Base-by-base conservation (phyloP, 2,329 filamentous ascomycete species). In the Ambrosiella beaveri region DNA sequence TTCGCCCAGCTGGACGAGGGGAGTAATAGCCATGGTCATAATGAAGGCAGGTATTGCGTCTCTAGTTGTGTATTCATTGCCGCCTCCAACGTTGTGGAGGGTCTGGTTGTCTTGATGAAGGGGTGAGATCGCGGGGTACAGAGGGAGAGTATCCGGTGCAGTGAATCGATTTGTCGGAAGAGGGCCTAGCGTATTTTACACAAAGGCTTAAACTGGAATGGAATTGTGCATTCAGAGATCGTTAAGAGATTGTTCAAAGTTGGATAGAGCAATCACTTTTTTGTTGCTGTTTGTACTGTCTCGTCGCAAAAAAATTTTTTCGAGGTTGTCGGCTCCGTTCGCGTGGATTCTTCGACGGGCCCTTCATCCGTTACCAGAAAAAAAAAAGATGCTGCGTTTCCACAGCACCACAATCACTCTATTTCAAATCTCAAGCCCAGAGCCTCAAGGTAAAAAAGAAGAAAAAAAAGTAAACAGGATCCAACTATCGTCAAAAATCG, bases 1-100 rank as follows among this genome's bases (percentile, higher is more conserved):
- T 41, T 60, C 58, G 58, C 58, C 58, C 58, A 60, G 35, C 36
- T 38, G 37, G 40, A 51, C 47, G 50, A 60, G 51, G n/a, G 58
- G 55, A 5, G 52, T 47, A 60, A 55, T 19, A 15, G 55, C 19
- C 58, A 60, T 60, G 54, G 54, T 49, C 55, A 53, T 41, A 54
- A 50, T 38, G 49, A 37, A 41, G 37, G 12, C 37, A 11, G 17
- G 53, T 36, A 15, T 19, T 49, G 12, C n/a, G 37, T 15, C 13
- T n/a, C 12, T 2, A n/a, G 15, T n/a, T 8, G 37, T n/a, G 37
- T 27, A 53, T 15, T 37, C 51, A 53, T 53, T 13, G 51, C 51
- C 35, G 51, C 51, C 51, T 53, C 51, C 51, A 53, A 17, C 51
- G 1, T 38, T n/a, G 51, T 53, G 51, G 36, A 53, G 51, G 51